Base-by-base conservation (phyloP, 352 stramenopile genomes). In the Phytophthora pseudosyringae region DNA sequence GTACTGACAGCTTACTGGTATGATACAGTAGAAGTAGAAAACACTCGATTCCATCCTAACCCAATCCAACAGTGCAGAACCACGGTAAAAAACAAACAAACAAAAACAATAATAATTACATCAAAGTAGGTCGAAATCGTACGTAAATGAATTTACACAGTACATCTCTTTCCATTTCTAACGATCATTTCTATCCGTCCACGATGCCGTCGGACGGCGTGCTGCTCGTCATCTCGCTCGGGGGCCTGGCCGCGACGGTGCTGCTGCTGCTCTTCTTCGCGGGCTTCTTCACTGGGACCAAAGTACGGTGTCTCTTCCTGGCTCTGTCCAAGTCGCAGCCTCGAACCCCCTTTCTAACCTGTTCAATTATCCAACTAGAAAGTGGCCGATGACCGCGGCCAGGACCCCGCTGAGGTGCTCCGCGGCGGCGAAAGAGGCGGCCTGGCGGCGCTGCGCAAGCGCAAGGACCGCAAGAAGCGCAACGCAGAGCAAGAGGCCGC, bases 401-500 rank as follows among this genome's bases (percentile, higher is more conserved):
- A 67, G 43, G 62, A 73, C 9, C 65, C 68, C 0, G 66, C 76
- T 0, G 69, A 81, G 3, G 67, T 75, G 11, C 49, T 83, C 9
- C 74, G 76, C 11, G 70, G 69, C 2, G 74, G 75, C 11, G 76
- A 76, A 0, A 71, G 83, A 43, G 75, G 78, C 3, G 81, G 79
- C 5, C 61, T 92, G 29, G 83, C 79, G 28, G 83, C 79, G 40
- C 60, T 92, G 45, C 75, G 83, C 21, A 88, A 81, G 69, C 75
- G 81, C 5, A 90, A 92, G 51, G 79, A 89, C 33, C 79, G 80
- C 55, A 88, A 86, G 58, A 79, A 80, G 26, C 62, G 63, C 11
- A 67, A 67, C 47, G 64, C 35, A 2, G 59, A 70, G n/a, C 52
- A 54, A 31, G 59, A 67, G 15, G 52, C 35, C 25, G 48, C 41